Conservation (phyloP, 352 stramenopile genomes). For the Phytophthora pseudosyringae region DNA sequence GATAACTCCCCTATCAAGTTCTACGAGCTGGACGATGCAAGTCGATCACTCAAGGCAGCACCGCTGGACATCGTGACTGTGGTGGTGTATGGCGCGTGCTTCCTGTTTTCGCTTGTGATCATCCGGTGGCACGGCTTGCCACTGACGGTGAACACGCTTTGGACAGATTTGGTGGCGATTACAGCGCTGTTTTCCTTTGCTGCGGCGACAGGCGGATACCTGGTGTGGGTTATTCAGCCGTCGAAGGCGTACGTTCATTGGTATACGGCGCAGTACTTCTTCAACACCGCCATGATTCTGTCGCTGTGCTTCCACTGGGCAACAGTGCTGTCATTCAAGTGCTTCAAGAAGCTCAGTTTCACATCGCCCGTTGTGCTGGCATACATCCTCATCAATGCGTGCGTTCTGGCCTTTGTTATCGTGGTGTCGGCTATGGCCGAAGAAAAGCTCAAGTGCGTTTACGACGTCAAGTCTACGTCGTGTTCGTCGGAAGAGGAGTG, state of each 20-base stretch:
- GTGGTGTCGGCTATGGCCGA: conserved; percentile 57
- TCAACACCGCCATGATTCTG: conserved; percentile 88
- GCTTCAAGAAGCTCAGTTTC: conserved; percentile 87
- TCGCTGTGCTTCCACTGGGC: conserved; percentile 90
- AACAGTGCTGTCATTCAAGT: conserved; percentile 85
- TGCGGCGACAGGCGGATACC: conserved; percentile 71
- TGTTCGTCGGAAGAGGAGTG: conserved; percentile 69
- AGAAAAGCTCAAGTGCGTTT: conserved; percentile 76
- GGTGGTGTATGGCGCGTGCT: conserved; percentile 77
- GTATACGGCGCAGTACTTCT: conserved; percentile 89
- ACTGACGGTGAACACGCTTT: conserved; percentile 82
- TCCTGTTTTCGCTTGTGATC: conserved; percentile 84
- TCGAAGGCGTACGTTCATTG: conserved; percentile 88
- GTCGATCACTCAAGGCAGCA: conserved; percentile 60
- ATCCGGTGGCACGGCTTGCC: conserved; percentile 86
- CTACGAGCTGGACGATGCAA: conserved; percentile 49
- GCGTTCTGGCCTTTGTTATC: conserved; percentile 75
- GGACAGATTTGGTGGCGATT: conserved; percentile 89
- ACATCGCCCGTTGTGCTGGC: conserved; percentile 80
- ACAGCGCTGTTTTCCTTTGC: conserved; percentile 84
- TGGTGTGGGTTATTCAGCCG: conserved; percentile 87
- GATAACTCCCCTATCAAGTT: conserved; percentile 66
- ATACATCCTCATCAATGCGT: conserved; percentile 70
- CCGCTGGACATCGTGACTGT: conserved; percentile 73
- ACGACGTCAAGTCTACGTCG: conserved; percentile 59